Percentiles rank a stretch among this genome's conserved stretches.
phyloP scores from a whole-genome alignment of 768 basidiomycete species.

The Paxillus rubicundulus region DNA sequence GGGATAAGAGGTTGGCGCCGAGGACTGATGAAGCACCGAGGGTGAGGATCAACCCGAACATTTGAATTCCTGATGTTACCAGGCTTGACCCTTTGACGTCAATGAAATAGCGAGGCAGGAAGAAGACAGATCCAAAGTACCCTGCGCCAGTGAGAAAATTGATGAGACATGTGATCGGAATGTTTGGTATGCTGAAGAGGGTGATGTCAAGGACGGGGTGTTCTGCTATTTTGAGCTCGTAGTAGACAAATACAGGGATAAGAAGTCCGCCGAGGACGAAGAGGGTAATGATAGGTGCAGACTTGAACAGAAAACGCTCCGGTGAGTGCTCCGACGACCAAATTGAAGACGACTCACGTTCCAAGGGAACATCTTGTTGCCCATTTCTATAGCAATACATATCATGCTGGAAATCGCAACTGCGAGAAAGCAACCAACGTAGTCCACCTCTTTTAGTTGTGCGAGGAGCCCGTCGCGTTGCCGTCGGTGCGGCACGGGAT shows the following conservation, averaged over 20 bases:
- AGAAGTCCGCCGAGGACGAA: constrained; percentile 31
- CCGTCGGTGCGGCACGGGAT: constrained; percentile 33
- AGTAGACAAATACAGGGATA: constrained; percentile 34
- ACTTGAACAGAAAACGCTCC: constrained; percentile 15
- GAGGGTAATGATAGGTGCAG: constrained; percentile 26
- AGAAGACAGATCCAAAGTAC: constrained; percentile 37
- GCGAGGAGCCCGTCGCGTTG: constrained; percentile 33
- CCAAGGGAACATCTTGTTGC: constrained; percentile 37
- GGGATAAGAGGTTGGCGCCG: constrained; percentile 34
- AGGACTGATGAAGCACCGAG: constrained; percentile 35
- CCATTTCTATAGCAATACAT: constrained; percentile 38
- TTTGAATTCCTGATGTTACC: constrained; percentile 34
- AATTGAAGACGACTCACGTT: constrained; percentile 20
- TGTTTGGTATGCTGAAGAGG: constrained; percentile 34
- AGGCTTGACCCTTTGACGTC: constrained; percentile 34
- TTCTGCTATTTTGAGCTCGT: constrained; percentile 33
- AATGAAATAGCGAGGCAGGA: constrained; percentile 39
- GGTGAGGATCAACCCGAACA: constrained; percentile 34
- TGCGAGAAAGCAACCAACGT: constrained; percentile 28
- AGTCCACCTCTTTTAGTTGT: constrained; percentile 34
- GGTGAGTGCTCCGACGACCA: background rate
- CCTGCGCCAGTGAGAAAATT: constrained; percentile 39
- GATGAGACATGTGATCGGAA: constrained; percentile 35
- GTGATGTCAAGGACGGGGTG: constrained; percentile 35
- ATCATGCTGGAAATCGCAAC: constrained; percentile 36